Evolutionary conservation across 2,329 filamentous ascomycete genomes (phyloP), one percentile per base, ranked within the genome.

Genomic region (Ophiostoma sp.): DNA sequence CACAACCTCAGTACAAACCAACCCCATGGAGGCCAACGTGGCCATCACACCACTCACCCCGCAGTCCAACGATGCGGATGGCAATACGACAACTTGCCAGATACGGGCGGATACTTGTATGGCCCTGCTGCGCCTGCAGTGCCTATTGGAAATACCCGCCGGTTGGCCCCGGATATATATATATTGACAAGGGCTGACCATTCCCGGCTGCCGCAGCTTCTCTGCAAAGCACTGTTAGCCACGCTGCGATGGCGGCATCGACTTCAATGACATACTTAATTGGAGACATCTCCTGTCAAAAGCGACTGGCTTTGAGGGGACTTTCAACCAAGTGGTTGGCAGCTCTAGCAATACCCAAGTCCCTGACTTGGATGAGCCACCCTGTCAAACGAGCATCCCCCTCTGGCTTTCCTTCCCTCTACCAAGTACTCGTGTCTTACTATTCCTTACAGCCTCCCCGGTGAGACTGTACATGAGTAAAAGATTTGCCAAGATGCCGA

Each of bases 1-100:
- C 7, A 36, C 13, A 33, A n/a, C 20, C 8, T 15, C 33, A 23
- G 10, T 23, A 65, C 62, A 13, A 15, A 62, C 10, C 52, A 23
- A 57, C 62, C 62, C 62, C 35, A 41, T 39, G 62, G 62, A 65
- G 62, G 35, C 62, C 31, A 65, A 65, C 62, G 35, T 65, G 62
- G 62, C 35, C 35, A 23, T 65, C 62, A 39, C 35, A 65, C 62
- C 62, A 65, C 62, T 23, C 60, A 4, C 33, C 60, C 60, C 27
- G 20, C 8, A 13, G 48, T 52, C 57, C 11, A 57, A 8, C 8
- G 10, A 62, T 35, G 57, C 27, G 57, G 27, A 33, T 62, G 6
- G 15, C 27, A 62, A 20, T 48, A 48, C 20, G 44, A 48, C 11
- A 57, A 4, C 48, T 8, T 57, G 52, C 17, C 52, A 57, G 52